Evolutionary conservation across 345 rosid species (phyloP).

Genomic region (Angophora floribunda): DNA sequence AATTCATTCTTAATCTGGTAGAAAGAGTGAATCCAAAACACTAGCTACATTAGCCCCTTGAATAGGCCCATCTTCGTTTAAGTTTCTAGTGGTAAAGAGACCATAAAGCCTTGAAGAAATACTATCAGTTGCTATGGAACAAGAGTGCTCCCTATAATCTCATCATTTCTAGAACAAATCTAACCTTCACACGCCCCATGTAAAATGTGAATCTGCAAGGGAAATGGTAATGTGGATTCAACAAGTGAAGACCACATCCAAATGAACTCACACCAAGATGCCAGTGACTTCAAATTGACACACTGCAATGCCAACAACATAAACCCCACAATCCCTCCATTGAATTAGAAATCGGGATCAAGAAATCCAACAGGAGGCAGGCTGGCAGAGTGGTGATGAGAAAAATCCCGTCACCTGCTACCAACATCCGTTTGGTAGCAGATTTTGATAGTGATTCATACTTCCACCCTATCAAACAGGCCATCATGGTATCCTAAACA

Average conservation of each 20-base stretch:
- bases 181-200: neutral
- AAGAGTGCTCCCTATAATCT: neutral
- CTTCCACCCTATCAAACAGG: neutral
- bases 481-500: neutral
- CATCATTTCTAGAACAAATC: neutral
- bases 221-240: neutral
- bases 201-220: neutral
- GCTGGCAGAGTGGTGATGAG: neutral
- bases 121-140: neutral
- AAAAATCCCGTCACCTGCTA: neutral
- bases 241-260: neutral
- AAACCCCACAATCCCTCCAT: neutral
- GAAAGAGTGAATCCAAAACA: neutral
- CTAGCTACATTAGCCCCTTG: neutral
- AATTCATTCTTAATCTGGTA: neutral
- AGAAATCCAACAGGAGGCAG: neutral
- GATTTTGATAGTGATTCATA: neutral
- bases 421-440: neutral
- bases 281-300: neutral
- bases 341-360: neutral
- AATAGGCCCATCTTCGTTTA: neutral
- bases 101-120: neutral
- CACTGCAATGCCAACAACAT: neutral
- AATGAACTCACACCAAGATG: neutral
- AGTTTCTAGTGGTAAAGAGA: neutral